phyloP scores from a whole-genome alignment of 2,329 filamentous ascomycete species.

The Zelopaecilomyces penicillatus region DNA sequence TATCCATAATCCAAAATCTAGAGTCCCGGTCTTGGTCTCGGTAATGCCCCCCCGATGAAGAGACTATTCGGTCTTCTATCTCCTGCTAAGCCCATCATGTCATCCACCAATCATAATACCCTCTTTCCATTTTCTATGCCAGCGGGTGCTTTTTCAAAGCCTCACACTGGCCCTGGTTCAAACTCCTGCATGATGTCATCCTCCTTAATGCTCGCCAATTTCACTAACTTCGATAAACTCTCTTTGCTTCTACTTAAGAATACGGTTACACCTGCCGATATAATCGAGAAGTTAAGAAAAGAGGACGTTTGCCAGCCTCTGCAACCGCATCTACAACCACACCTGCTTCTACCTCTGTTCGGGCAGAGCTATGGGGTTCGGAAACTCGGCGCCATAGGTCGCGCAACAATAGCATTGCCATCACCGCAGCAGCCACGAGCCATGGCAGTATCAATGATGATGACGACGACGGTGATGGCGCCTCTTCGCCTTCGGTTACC shows the following conservation, averaged over 20 bases:
- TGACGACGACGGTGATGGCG: not conserved
- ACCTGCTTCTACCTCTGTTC: not conserved
- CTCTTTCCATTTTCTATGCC: no score
- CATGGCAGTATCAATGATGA: not conserved
- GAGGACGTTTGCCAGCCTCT: slow-evolving; percentile 25
- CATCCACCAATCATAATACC: no score
- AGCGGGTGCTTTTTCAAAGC: no score
- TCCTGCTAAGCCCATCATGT: no score
- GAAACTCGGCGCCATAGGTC: slow-evolving; percentile 5
- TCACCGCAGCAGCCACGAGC: not conserved
- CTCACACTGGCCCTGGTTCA: no score
- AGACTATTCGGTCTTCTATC: no score
- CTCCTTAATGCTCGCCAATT: not conserved
- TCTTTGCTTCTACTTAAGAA: slow-evolving; percentile 14
- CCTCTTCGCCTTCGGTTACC: slow-evolving; percentile 6
- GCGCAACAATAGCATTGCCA: not conserved
- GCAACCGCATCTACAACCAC: slow-evolving; percentile 1
- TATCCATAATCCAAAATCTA: no score
- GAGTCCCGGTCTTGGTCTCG: no score
- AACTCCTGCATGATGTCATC: no score
- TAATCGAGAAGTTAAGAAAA: slow-evolving; percentile 28
- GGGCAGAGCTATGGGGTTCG: slow-evolving; percentile 5
- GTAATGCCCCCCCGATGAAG: no score
- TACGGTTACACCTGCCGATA: slow-evolving; percentile 31
- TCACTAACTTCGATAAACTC: slow-evolving; percentile 2